These are phyloP conservation scores for Diospyros kaki DNA, from an alignment of 148 eudicot species.

Conservation along the genomic window DNA sequence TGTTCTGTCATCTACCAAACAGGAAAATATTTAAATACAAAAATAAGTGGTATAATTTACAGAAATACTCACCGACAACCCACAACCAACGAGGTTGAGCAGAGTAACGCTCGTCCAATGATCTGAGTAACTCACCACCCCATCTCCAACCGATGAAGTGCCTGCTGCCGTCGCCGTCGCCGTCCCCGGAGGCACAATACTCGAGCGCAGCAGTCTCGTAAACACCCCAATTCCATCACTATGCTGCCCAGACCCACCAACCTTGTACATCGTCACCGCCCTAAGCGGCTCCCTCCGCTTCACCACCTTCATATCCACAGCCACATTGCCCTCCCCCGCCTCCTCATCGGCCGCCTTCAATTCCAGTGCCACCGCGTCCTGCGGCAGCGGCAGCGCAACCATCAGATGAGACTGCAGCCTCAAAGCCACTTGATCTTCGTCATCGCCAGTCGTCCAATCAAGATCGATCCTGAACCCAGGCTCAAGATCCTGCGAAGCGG, in stretches of 20 bases:
- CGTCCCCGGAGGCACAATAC: constrained; percentile 23
- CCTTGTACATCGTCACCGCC: constrained; percentile 53
- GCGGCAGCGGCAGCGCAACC: constrained; percentile 82
- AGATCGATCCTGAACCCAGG: constrained; percentile 62
- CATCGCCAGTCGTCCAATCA: constrained; percentile 91
- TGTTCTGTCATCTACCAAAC: not conserved
- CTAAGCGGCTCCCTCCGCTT: constrained; percentile 73
- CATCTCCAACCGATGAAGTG: constrained; percentile 33
- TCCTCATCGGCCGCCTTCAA: constrained; percentile 19
- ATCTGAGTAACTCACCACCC: constrained; percentile 40
- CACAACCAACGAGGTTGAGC: constrained; percentile 68
- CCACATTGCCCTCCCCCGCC: constrained; percentile 25
- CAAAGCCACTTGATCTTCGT: constrained; percentile 86
- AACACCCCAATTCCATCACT: constrained; percentile 88
- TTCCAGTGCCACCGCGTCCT: constrained; percentile 67
- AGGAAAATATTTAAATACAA: not conserved
- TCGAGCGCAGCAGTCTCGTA: constrained; percentile 56
- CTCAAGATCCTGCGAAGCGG: constrained; percentile 19
- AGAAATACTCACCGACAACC: constrained; percentile 58
- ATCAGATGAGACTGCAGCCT: constrained; percentile 78
- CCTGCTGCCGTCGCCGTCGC: constrained; percentile 8
- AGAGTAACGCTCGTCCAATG: constrained; percentile 79
- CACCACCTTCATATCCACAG: constrained; percentile 72
- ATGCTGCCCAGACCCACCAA: constrained; percentile 73
- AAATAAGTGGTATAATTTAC: constrained; percentile 2